Evolutionary conservation across 257 asterid species (phyloP).

Genomic region (Oldenlandia corymbosa): DNA sequence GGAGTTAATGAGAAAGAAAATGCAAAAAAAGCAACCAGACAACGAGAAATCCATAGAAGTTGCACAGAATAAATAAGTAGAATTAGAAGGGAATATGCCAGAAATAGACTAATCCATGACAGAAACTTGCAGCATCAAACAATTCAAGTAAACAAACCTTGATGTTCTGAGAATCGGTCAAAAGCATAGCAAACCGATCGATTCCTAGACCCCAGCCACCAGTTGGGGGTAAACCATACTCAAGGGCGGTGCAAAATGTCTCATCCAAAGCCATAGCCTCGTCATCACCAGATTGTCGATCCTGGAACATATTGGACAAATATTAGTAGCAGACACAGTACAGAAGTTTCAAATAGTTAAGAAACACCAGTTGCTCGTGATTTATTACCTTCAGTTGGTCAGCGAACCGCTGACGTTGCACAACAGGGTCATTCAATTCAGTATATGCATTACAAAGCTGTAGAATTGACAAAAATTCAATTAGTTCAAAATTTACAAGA

Average conservation of each 20-base stretch:
- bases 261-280: constrained; percentile 98
- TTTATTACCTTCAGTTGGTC: constrained; percentile 80
- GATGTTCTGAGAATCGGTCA: constrained; percentile 92
- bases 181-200: constrained; percentile 77
- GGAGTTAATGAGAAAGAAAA: no score
- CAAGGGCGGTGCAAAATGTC: constrained; percentile 80
- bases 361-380: neutral
- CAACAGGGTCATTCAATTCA: constrained; percentile 91
- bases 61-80: no score
- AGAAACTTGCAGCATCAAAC: no score
- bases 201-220: constrained; percentile 98
- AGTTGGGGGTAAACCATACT: constrained; percentile 92
- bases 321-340: neutral
- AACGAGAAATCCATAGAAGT: no score
- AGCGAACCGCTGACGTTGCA: constrained; percentile 90
- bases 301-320: constrained; percentile 32
- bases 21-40: no score
- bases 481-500: neutral
- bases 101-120: no score
- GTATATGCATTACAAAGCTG: constrained; percentile 95
- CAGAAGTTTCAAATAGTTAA: neutral
- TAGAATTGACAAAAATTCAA: neutral
- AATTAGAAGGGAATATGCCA: no score
- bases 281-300: constrained; percentile 93
- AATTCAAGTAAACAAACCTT: constrained; percentile 26